Evolutionary conservation across 2,329 filamentous ascomycete species (phyloP).

Genomic region (Colletotrichum truncatum): DNA sequence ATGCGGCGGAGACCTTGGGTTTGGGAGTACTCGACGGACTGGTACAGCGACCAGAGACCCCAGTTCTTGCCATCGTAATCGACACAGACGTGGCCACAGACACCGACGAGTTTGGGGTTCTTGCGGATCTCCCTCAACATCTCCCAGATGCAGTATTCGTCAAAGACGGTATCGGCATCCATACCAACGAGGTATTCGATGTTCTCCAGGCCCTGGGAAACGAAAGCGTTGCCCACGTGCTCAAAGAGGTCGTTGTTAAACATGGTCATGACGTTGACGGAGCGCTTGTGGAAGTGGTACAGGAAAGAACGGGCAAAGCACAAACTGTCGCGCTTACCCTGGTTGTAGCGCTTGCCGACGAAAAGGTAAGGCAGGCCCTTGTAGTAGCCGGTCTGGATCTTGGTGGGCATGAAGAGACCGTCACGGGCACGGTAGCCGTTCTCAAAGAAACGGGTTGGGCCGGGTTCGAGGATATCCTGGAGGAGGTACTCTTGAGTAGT

Average conservation of each 20-base stretch:
- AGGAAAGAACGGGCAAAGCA: conserved; percentile 59
- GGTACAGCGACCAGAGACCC: conserved; percentile 55
- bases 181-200: conserved; percentile 55
- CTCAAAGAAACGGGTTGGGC: conserved; percentile 44
- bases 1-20: conserved; percentile 56
- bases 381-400: conserved; percentile 53
- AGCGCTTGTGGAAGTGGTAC: conserved; percentile 56
- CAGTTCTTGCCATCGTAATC: conserved; percentile 53
- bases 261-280: conserved; percentile 51
- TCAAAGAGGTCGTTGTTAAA: conserved; percentile 55
- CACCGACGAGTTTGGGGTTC: conserved; percentile 53
- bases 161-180: conserved; percentile 59
- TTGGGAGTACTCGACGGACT: conserved; percentile 58
- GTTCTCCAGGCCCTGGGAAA: conserved; percentile 47
- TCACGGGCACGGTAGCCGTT: conserved; percentile 57
- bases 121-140: conserved; percentile 53
- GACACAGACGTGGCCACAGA: conserved; percentile 58
- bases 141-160: conserved; percentile 52
- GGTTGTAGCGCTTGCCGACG: conserved; percentile 58
- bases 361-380: conserved; percentile 56
- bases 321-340: conserved; percentile 59
- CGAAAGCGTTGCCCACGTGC: conserved; percentile 48
- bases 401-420: conserved; percentile 55
- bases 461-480: conserved; percentile 53
- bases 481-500: conserved; percentile 57